A percentile compares a stretch with the other conserved stretches of the same genome.
Evolutionary conservation across 257 asterid genomes (phyloP).

Genomic region (Capsicum baccatum): DNA sequence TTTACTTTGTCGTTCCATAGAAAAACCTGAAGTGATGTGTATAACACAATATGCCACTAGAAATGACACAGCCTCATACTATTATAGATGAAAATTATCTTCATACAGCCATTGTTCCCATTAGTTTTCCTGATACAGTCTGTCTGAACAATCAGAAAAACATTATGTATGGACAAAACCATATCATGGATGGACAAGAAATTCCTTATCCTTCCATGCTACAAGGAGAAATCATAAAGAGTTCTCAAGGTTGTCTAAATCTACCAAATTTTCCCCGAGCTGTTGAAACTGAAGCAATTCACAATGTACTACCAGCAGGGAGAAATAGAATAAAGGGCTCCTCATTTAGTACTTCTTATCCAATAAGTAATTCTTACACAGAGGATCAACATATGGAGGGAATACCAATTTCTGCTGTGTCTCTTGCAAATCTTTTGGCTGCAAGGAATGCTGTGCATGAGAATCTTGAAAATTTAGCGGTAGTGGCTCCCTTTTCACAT

Average conservation of each 20-base stretch:
- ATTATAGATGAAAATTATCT: slow-evolving; percentile 44
- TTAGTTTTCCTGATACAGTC: slow-evolving; percentile 35
- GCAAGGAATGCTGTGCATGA: slow-evolving; percentile 36
- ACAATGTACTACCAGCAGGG: slow-evolving; percentile 33
- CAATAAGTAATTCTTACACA: slow-evolving; percentile 31
- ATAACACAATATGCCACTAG: slow-evolving; percentile 32
- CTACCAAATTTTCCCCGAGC: slow-evolving; percentile 29
- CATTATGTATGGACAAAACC: slow-evolving; percentile 41
- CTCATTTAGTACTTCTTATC: slow-evolving; percentile 41
- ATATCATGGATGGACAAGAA: slow-evolving; percentile 47
- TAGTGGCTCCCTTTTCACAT: slow-evolving; percentile 34
- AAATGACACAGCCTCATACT: slow-evolving; percentile 43
- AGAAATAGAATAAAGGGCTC: slow-evolving; percentile 36
- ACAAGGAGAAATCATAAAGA: slow-evolving; percentile 49
- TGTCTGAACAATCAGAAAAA: slow-evolving; percentile 40
- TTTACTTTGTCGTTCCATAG: background rate
- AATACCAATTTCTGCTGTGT: slow-evolving; percentile 39
- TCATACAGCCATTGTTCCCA: slow-evolving; percentile 35
- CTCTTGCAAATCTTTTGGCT: slow-evolving; percentile 40
- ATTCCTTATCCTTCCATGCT: slow-evolving; percentile 42
- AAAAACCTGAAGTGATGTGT: slow-evolving; percentile 29
- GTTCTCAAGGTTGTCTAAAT: slow-evolving; percentile 31
- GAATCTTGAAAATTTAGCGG: slow-evolving; percentile 37
- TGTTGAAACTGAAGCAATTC: slow-evolving; percentile 35
- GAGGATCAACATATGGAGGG: slow-evolving; percentile 45